These are phyloP conservation scores for Orbilia blumenaviensis DNA, from an alignment of 2,329 filamentous ascomycete species.

Conservation along the genomic window DNA sequence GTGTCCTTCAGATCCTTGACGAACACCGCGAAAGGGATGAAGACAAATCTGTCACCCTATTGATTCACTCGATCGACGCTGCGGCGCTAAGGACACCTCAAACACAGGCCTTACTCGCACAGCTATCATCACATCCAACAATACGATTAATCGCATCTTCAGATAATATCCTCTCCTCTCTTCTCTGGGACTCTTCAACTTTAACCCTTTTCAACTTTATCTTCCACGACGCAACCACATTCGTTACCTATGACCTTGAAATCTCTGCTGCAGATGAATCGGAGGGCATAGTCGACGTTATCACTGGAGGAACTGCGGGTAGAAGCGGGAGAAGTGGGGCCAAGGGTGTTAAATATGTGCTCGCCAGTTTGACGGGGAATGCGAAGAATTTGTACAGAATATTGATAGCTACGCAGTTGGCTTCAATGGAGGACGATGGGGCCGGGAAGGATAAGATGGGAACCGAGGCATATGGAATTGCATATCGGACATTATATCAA, in stretches of 20 bases:
- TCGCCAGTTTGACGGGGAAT: slow-evolving; percentile 90
- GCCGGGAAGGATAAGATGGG: slow-evolving; percentile 66
- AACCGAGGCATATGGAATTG: slow-evolving; percentile 71
- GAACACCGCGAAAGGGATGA: slow-evolving; percentile 67
- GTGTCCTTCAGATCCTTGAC: slow-evolving; percentile 68
- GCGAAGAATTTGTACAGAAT: slow-evolving; percentile 86
- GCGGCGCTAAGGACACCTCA: slow-evolving; percentile 75
- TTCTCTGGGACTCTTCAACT: slow-evolving; percentile 90
- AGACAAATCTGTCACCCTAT: slow-evolving; percentile 68
- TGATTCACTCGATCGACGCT: slow-evolving; percentile 89
- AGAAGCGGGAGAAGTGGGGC: slow-evolving; percentile 67
- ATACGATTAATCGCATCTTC: slow-evolving; percentile 80
- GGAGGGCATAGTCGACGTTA: slow-evolving; percentile 68
- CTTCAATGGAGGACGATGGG: slow-evolving; percentile 71
- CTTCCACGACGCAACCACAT: slow-evolving; percentile 95
- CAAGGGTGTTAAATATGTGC: slow-evolving; percentile 89
- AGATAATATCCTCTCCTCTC: slow-evolving; percentile 84
- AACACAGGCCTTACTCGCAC: slow-evolving; percentile 77
- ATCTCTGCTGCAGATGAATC: slow-evolving; percentile 78
- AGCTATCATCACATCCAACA: slow-evolving; percentile 76
- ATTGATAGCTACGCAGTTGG: slow-evolving; percentile 83
- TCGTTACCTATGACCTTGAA: slow-evolving; percentile 76
- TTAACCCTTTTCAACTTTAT: slow-evolving; percentile 83
- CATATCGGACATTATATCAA: slow-evolving; percentile 91
- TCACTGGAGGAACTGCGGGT: slow-evolving; percentile 65